Evolutionary conservation across 2,329 filamentous ascomycete species (phyloP), one percentile per base, ranked within the genome.

Genomic region (Aspergillus melleus): DNA sequence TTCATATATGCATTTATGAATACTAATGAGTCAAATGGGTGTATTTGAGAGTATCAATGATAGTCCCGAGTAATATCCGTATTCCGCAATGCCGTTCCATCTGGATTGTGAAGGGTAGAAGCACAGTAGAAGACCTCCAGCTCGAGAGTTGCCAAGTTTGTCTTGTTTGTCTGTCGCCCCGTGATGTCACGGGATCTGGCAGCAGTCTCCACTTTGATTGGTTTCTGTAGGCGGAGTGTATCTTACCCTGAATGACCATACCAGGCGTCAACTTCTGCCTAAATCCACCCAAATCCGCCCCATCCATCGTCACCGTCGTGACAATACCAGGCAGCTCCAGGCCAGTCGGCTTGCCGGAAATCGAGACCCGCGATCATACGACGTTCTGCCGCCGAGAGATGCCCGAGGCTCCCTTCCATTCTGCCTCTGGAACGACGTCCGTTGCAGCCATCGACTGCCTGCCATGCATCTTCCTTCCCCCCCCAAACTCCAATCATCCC

Each of bases 321-420:
- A 42, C 16, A 20, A 49, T 26, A 59, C 55, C 24, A 32, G 19
- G 10, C 29, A 20, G 6, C 19, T 19, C 19, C 19, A 50, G 22
- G 6, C 36, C 36, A 42, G 51, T 63, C 61, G 64, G 65, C 51
- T 65, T 67, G 66, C 66, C 70, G 70, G 70, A 72, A 72, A 58
- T 52, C 59, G 64, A 57, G 55, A 66, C 65, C 71, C 70, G 70
- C 66, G 71, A 72, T 73, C 70, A 73, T 73, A 72, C 70, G 68
- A 68, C 64, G 59, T 39, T 51, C 52, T 24, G 49, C 55, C 39
- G 52, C 60, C 51, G 50, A 39, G 42, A 47, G 60, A 62, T 64
- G 62, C 60, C 56, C 58, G 42, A 53, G 54, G 32, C 26, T 60
- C 39, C 29, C 52, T 20, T 11, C 19, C n/a, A 46, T n/a, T 46